A percentile compares a stretch with the other conserved stretches of the same genome.
These are phyloP conservation scores for Barnettozyma sucrosica DNA, from an alignment of 805 yeast genomes.

Conservation along the genomic window DNA sequence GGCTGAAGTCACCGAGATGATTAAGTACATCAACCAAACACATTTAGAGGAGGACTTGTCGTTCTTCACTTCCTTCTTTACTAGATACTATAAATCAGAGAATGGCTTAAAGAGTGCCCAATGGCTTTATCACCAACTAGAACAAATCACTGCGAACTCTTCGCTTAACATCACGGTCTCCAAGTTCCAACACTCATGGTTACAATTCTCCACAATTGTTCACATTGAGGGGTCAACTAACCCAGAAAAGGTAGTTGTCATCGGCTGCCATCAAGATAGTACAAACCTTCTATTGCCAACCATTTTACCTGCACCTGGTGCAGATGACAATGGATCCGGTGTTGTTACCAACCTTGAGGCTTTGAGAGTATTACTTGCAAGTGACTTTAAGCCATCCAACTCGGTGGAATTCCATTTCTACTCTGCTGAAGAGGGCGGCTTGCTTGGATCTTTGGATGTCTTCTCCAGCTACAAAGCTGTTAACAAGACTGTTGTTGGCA, in stretches of 20 bases:
- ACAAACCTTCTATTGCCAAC: slow-evolving; percentile 68
- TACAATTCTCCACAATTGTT: slow-evolving; percentile 71
- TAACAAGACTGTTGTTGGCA: slow-evolving; percentile 58
- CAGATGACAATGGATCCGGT: slow-evolving; percentile 93
- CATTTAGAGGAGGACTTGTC: slow-evolving; percentile 50
- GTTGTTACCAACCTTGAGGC: slow-evolving; percentile 74
- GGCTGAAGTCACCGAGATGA: slow-evolving; percentile 36
- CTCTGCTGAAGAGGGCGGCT: slow-evolving; percentile 92
- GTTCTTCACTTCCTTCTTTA: slow-evolving; percentile 60
- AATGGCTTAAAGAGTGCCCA: slow-evolving; percentile 65
- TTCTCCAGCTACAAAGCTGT: slow-evolving; percentile 47
- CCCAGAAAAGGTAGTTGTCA: slow-evolving; percentile 48
- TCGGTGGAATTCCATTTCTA: slow-evolving; percentile 91
- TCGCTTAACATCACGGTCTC: slow-evolving; percentile 35
- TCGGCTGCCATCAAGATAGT: slow-evolving; percentile 90
- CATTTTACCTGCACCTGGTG: slow-evolving; percentile 78
- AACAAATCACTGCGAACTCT: slow-evolving; percentile 24
- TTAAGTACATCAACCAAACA: slow-evolving; percentile 39
- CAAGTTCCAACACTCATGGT: slow-evolving; percentile 67
- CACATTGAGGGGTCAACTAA: slow-evolving; percentile 44
- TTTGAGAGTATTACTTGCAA: slow-evolving; percentile 50
- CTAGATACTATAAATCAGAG: slow-evolving; percentile 70
- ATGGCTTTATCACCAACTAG: slow-evolving; percentile 56
- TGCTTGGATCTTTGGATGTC: slow-evolving; percentile 79
- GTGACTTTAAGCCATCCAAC: slow-evolving; percentile 50